phyloP scores from a whole-genome alignment of 164 flowering plant genomes.

The Echeveria elegans region DNA sequence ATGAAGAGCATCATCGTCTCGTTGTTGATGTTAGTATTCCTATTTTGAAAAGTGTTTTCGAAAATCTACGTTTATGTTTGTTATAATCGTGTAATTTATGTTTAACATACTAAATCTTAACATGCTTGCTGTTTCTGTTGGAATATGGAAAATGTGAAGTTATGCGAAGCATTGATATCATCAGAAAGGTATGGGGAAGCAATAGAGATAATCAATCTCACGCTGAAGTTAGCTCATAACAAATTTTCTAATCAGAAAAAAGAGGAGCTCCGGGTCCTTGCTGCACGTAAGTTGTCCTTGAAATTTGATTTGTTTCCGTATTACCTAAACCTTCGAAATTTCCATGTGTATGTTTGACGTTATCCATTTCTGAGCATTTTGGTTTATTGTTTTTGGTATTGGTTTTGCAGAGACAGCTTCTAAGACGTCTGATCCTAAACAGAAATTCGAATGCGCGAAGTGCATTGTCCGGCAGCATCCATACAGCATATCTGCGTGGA shows the following conservation, averaged over 20 bases:
- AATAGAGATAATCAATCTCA: conserved; percentile 47
- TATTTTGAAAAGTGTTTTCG: not conserved
- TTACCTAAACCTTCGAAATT: too few relatives aligned
- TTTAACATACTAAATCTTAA: not conserved
- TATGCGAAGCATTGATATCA: conserved; percentile 62
- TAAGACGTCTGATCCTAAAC: conserved; percentile 49
- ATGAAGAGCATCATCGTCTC: conserved; percentile 49
- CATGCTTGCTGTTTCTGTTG: not conserved
- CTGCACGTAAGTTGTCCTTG: conserved; percentile 18
- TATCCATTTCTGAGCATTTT: too few relatives aligned
- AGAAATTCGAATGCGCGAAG: conserved; percentile 50
- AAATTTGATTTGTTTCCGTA: too few relatives aligned
- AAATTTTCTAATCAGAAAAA: conserved; percentile 41
- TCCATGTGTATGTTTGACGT: too few relatives aligned
- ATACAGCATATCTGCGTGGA: conserved; percentile 76
- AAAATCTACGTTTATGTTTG: too few relatives aligned
- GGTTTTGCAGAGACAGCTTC: conserved; percentile 50
- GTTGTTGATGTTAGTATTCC: conserved; percentile 28
- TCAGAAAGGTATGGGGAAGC: conserved; percentile 64
- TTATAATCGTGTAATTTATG: not conserved
- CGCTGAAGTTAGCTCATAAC: conserved; percentile 35
- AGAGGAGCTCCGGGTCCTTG: conserved; percentile 66
- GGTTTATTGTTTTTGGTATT: too few relatives aligned
- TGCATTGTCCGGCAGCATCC: conserved; percentile 62
- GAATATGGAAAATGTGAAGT: conserved; percentile 21